phyloP scores from a whole-genome alignment of 1,284 basidiomycete species.

The Cutaneotrichosporon curvatum region DNA sequence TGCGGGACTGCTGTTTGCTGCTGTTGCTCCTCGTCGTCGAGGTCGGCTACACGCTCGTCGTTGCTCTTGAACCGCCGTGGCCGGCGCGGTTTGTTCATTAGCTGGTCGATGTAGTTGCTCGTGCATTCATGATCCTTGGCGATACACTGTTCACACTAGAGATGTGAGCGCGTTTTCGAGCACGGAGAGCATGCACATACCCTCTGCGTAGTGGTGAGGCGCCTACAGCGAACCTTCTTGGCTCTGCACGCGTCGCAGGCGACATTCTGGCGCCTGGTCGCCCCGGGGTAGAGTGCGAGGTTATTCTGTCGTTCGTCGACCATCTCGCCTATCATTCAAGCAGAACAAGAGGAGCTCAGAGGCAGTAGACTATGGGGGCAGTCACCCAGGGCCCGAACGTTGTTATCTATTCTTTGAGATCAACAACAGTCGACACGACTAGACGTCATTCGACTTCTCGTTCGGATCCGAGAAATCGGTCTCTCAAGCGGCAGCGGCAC shows the following conservation, averaged over 20 bases:
- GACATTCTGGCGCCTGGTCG: constrained; percentile 65
- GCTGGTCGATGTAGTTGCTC: constrained; percentile 34
- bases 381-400: neutral
- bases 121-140: constrained; percentile 32
- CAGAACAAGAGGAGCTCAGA: neutral
- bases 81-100: constrained; percentile 28
- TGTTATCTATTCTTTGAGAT: neutral
- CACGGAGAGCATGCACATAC: constrained; percentile 13
- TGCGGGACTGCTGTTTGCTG: too few relatives aligned
- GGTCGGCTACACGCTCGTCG: constrained; percentile 6
- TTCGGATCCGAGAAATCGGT: too few relatives aligned
- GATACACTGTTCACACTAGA: constrained; percentile 35
- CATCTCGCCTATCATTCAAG: too few relatives aligned
- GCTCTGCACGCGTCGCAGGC: constrained; percentile 72
- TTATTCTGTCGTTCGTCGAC: neutral
- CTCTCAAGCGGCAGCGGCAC: too few relatives aligned
- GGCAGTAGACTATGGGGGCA: neutral
- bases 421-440: neutral
- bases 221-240: constrained; percentile 37
- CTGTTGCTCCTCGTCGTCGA: neutral
- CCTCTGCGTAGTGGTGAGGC: constrained; percentile 9
- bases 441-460: too few relatives aligned
- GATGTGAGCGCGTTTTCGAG: constrained; percentile 19
- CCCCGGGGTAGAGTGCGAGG: constrained; percentile 9
- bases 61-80: constrained; percentile 13